phyloP scores from a whole-genome alignment of 352 stramenopile genomes.

The Pythium graminicola region DNA sequence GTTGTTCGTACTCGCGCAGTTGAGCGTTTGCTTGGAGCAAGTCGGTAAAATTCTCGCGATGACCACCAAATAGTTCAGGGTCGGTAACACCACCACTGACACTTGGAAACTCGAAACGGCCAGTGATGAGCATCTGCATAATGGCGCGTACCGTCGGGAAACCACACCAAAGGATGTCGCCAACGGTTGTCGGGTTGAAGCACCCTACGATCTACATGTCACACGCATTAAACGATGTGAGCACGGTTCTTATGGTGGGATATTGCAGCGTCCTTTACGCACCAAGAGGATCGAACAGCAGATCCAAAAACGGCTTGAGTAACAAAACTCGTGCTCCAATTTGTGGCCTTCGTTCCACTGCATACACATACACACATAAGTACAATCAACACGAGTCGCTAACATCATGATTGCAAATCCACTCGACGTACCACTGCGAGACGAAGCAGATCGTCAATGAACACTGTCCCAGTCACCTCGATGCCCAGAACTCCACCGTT shows the following conservation, averaged over 20 bases:
- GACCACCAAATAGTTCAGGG: constrained; percentile 50
- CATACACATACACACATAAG: background rate
- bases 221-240: too few species aligned
- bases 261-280: too few species aligned
- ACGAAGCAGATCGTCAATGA: constrained; percentile 55
- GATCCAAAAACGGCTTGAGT: constrained; percentile 80
- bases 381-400: too few species aligned
- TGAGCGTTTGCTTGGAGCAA: constrained; percentile 54
- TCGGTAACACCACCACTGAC: constrained; percentile 41
- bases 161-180: constrained; percentile 64
- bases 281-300: constrained; percentile 81
- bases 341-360: constrained; percentile 55
- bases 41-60: constrained; percentile 45
- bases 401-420: too few species aligned
- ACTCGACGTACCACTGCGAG: constrained; percentile 46
- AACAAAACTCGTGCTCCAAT: constrained; percentile 66
- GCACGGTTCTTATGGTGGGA: too few species aligned
- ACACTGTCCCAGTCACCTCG: constrained; percentile 45
- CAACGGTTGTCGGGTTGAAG: constrained; percentile 76
- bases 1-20: constrained; percentile 63
- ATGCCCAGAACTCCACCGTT: constrained; percentile 68
- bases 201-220: constrained; percentile 27
- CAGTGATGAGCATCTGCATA: constrained; percentile 86
- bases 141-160: constrained; percentile 68
- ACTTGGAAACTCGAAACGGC: constrained; percentile 61